A percentile compares a stretch with the other conserved stretches of the same genome.
Evolutionary conservation across 768 basidiomycete genomes (phyloP).

Genomic region (Pleurotus cornucopiae): DNA sequence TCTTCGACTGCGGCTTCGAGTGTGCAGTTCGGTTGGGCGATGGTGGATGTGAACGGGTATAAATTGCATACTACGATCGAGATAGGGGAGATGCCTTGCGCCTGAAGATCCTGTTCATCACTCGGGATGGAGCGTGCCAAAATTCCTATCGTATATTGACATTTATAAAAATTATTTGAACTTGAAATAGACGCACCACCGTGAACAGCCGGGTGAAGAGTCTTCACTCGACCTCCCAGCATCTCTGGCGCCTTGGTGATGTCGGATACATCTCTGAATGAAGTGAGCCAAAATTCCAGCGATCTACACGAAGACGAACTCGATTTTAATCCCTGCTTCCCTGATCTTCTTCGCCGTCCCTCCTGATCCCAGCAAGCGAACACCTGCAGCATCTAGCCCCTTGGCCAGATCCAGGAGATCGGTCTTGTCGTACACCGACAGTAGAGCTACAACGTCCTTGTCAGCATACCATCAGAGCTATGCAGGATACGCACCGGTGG

Average conservation of each 20-base stretch:
- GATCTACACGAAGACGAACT: constrained; percentile 47
- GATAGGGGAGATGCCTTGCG: constrained; percentile 87
- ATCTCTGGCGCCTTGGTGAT: constrained; percentile 99
- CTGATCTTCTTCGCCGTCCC: constrained; percentile 98
- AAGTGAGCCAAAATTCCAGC: constrained; percentile 3
- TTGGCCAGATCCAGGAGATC: constrained; percentile 84
- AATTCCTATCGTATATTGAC: constrained; percentile 58
- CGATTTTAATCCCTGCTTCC: constrained; percentile 85
- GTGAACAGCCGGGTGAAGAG: constrained; percentile 95
- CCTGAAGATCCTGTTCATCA: constrained; percentile 80
- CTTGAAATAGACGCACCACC: constrained; percentile 60
- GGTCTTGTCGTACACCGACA: constrained; percentile 97
- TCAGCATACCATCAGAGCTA: background rate
- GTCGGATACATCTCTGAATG: constrained; percentile 86
- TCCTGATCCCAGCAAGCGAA: constrained; percentile 89
- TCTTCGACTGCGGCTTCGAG: constrained; percentile 94
- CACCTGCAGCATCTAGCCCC: constrained; percentile 76
- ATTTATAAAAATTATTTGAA: constrained; percentile 7
- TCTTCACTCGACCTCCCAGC: constrained; percentile 98
- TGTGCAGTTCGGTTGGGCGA: constrained; percentile 84
- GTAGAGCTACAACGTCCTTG: constrained; percentile 51
- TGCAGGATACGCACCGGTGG: constrained; percentile 18
- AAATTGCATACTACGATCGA: constrained; percentile 98
- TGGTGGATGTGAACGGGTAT: constrained; percentile 93
- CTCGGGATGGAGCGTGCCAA: constrained; percentile 89